Evolutionary conservation across 2,329 filamentous ascomycete species (phyloP).

Genomic region (Tolypocladium inflatum): DNA sequence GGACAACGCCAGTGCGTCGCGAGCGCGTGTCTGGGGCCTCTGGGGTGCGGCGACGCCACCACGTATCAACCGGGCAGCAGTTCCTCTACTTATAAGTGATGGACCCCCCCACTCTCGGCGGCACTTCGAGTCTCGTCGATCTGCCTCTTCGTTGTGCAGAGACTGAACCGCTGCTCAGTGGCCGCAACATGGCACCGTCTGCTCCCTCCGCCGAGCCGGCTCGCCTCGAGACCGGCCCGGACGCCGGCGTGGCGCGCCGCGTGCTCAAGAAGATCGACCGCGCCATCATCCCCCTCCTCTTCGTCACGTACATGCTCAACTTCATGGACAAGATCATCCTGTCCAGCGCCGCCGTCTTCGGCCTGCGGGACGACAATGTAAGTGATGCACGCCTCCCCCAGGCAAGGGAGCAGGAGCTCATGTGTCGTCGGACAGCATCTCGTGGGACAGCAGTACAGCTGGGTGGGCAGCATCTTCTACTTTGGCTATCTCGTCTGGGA

Average conservation of each 20-base stretch:
- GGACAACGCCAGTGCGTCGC: not conserved
- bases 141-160: not conserved
- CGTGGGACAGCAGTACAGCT: conserved; percentile 46
- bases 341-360: conserved; percentile 46
- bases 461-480: conserved; percentile 42
- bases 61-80: not conserved
- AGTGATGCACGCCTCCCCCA: not conserved
- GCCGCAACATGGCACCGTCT: not conserved
- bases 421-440: conserved; percentile 10
- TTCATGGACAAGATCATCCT: conserved; percentile 52
- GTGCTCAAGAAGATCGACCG: conserved; percentile 47
- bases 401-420: not conserved
- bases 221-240: conserved; percentile 4
- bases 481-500: conserved; percentile 38
- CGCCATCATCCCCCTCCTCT: conserved; percentile 43
- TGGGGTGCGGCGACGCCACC: not conserved
- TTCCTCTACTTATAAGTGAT: not conserved
- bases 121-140: not conserved
- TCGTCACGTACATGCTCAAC: conserved; percentile 47
- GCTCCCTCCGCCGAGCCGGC: not conserved
- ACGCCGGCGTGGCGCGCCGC: conserved; percentile 19
- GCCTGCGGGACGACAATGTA: conserved; percentile 35
- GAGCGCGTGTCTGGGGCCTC: not conserved
- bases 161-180: not conserved
- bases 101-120: not conserved